These are phyloP conservation scores for Petunia secreta DNA, from an alignment of 257 asterid genomes.

Conservation along the genomic window DNA sequence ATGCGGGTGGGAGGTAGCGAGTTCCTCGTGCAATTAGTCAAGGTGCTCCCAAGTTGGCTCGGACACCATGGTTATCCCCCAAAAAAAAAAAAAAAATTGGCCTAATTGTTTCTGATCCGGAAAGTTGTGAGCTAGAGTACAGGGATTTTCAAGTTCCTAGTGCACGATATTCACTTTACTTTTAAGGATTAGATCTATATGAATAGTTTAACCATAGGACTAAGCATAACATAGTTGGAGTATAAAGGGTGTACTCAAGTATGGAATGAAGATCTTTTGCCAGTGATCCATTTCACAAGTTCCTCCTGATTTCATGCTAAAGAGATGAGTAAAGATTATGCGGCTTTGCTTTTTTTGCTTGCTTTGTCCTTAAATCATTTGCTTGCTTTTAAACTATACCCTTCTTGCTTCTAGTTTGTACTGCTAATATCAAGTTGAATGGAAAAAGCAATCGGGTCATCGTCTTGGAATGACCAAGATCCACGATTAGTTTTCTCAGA, in stretches of 20 bases:
- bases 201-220: background rate
- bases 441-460: background rate
- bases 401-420: slow-evolving; percentile 3
- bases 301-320: background rate
- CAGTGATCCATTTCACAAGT: background rate
- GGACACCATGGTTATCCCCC: too few species aligned
- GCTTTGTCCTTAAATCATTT: background rate
- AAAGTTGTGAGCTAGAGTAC: background rate
- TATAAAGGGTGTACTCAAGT: background rate
- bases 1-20: too few species aligned
- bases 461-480: background rate
- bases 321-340: background rate
- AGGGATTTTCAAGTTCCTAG: background rate
- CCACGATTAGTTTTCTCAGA: background rate
- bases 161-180: background rate
- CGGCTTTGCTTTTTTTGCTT: background rate
- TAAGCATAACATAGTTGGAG: slow-evolving; percentile 4
- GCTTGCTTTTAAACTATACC: background rate
- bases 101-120: too few species aligned
- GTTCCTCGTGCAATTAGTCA: too few species aligned
- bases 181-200: background rate
- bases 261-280: background rate
- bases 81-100: too few species aligned
- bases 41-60: too few species aligned
- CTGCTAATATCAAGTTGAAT: background rate